These are phyloP conservation scores for Phaffomyces opuntiae DNA, from an alignment of 805 yeast genomes.

Conservation along the genomic window DNA sequence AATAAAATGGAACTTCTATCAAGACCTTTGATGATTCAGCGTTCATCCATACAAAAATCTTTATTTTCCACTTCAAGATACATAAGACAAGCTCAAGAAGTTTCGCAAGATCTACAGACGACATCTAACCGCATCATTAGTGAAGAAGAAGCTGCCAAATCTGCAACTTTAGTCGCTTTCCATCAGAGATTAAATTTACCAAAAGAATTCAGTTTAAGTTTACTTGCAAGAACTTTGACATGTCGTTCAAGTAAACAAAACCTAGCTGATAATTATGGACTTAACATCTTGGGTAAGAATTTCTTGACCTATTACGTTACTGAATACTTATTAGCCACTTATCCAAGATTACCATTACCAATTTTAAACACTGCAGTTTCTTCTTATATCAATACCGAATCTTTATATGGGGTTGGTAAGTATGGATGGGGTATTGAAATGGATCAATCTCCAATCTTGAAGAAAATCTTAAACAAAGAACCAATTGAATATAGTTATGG, in stretches of 20 bases:
- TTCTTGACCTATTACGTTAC: conserved; percentile 68
- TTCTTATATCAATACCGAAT: conserved; percentile 61
- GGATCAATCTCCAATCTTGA: conserved; percentile 57
- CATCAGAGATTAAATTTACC: conserved; percentile 73
- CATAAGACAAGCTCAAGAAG: conserved; percentile 3
- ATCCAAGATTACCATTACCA: conserved; percentile 85
- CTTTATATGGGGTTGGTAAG: conserved; percentile 61
- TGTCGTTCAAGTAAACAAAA: conserved; percentile 38
- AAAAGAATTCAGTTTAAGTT: conserved; percentile 44
- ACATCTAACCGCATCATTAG: conserved; percentile 13
- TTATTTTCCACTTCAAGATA: conserved; percentile 6
- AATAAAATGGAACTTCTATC: conserved; percentile 3
- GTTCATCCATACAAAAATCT: conserved; percentile 4
- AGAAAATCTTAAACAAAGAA: conserved; percentile 62
- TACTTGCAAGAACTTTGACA: conserved; percentile 77
- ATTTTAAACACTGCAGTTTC: conserved; percentile 72
- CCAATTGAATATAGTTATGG: conserved; percentile 65
- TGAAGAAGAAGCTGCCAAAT: conserved; percentile 46
- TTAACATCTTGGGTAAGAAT: conserved; percentile 76
- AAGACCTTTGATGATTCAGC: conserved; percentile 4
- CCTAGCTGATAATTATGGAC: conserved; percentile 67
- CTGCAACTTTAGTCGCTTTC: conserved; percentile 71
- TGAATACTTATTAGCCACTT: conserved; percentile 63
- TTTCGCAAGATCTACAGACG: background rate
- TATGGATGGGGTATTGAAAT: conserved; percentile 81